phyloP scores from a whole-genome alignment of 768 basidiomycete species.

The Rhodotorula babjevae region DNA sequence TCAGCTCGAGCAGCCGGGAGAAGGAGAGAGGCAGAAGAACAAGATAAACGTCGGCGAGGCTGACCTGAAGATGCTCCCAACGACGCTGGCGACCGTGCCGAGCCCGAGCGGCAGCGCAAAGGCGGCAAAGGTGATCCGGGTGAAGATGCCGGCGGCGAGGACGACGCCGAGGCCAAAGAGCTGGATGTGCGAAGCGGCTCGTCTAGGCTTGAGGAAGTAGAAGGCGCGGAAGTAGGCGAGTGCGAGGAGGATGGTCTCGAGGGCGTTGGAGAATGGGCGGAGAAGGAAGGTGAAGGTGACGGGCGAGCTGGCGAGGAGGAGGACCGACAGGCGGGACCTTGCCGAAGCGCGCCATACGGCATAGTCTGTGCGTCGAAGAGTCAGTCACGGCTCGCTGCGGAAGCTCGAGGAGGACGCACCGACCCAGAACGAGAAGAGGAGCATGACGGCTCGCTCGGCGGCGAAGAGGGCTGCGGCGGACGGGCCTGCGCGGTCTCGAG shows the following conservation, averaged over 20 bases:
- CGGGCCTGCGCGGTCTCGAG: not conserved
- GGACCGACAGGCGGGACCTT: not conserved
- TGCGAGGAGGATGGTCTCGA: constrained; percentile 33
- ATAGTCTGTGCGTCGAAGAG: not conserved
- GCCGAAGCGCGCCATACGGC: not conserved
- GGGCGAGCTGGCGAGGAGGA: constrained; percentile 30
- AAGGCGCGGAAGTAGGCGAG: not conserved
- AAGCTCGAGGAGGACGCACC: constrained; percentile 21
- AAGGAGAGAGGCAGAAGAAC: too few relatives aligned
- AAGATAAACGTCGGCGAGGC: too few relatives aligned
- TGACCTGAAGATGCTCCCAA: too few relatives aligned
- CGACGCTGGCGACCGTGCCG: not conserved
- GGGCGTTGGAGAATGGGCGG: constrained; percentile 39
- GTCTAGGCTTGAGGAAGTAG: too few relatives aligned
- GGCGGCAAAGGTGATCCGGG: constrained; percentile 35
- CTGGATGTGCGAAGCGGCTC: rapidly evolving
- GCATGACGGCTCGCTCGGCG: constrained; percentile 16
- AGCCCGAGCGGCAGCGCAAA: constrained; percentile 13
- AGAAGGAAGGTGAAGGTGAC: constrained; percentile 34
- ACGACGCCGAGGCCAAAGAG: constrained; percentile 9
- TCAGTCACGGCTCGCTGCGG: too few relatives aligned
- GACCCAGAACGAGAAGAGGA: constrained; percentile 11
- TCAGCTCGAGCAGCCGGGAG: too few relatives aligned
- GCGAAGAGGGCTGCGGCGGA: constrained; percentile 7
- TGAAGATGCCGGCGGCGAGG: constrained; percentile 24